These are phyloP conservation scores for Diospyros kaki DNA, from an alignment of 148 eudicot genomes.

Conservation along the genomic window DNA sequence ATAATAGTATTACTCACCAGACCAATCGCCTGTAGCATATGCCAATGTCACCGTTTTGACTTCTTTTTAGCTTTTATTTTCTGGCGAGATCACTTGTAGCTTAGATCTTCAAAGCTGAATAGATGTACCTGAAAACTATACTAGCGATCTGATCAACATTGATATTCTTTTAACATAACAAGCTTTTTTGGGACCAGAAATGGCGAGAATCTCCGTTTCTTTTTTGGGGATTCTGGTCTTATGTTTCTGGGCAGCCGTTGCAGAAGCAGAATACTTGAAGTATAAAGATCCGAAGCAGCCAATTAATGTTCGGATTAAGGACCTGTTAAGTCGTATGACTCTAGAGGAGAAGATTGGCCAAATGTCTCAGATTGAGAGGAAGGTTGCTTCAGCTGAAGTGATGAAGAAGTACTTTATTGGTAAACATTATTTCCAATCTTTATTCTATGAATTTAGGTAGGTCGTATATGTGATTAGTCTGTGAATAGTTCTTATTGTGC, in stretches of 20 bases:
- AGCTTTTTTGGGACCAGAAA: slow-evolving; percentile 1
- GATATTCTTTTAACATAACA: background rate
- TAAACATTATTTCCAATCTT: background rate
- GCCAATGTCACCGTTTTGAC: background rate
- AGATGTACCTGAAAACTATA: background rate
- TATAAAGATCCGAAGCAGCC: slow-evolving; percentile 27
- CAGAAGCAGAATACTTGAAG: slow-evolving; percentile 17
- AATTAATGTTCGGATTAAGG: slow-evolving; percentile 13
- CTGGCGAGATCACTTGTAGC: no score
- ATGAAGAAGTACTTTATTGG: slow-evolving; percentile 26
- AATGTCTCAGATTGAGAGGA: slow-evolving; percentile 22
- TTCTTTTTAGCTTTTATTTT: background rate
- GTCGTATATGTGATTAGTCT: background rate
- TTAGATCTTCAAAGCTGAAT: background rate
- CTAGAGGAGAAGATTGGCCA: slow-evolving; percentile 29
- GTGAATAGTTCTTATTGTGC: background rate
- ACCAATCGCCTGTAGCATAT: background rate
- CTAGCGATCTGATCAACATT: background rate
- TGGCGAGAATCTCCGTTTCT: slow-evolving; percentile 9
- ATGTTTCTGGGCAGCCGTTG: slow-evolving; percentile 16
- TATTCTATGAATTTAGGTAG: background rate
- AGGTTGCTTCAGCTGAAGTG: slow-evolving; percentile 14
- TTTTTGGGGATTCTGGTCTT: slow-evolving; percentile 10
- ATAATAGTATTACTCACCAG: background rate
- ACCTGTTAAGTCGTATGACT: slow-evolving; percentile 23